These are phyloP conservation scores for Apiotrichum laibachii DNA, from an alignment of 1,284 basidiomycete species.

Conservation along the genomic window DNA sequence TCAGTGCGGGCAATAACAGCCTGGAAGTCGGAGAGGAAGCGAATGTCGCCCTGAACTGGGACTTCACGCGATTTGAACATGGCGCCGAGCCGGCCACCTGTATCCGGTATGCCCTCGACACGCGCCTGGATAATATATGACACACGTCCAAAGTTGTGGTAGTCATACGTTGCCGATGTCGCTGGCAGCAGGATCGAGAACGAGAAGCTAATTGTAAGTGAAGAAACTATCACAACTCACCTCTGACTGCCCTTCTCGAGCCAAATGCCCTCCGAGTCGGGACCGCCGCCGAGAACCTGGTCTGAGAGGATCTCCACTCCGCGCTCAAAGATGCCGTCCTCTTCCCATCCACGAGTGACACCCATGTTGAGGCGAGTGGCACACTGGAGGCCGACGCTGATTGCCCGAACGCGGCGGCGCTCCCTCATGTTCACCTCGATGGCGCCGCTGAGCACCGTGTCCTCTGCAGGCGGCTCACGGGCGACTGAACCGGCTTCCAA, in stretches of 20 bases:
- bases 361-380: conserved; percentile 41
- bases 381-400: conserved; percentile 45
- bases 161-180: conserved; percentile 37
- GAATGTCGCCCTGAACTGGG: conserved; percentile 23
- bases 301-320: conserved; percentile 41
- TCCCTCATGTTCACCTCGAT: conserved; percentile 50
- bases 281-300: not conserved
- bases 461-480: conserved; percentile 42
- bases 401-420: conserved; percentile 37
- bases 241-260: conserved; percentile 42
- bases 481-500: conserved; percentile 25
- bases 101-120: conserved; percentile 21
- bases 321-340: conserved; percentile 47
- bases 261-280: conserved; percentile 42
- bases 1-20: conserved; percentile 40
- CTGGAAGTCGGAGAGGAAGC: conserved; percentile 35
- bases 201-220: conserved; percentile 26
- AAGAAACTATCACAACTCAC: conserved; percentile 12
- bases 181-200: conserved; percentile 41
- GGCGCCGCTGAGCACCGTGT: conserved; percentile 44
- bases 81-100: conserved; percentile 3
- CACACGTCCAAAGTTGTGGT: conserved; percentile 31
- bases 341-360: conserved; percentile 38
- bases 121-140: conserved; percentile 40
- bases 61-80: conserved; percentile 20